These are phyloP conservation scores for Eucalyptus victrix DNA, from an alignment of 345 rosid species.

Conservation along the genomic window DNA sequence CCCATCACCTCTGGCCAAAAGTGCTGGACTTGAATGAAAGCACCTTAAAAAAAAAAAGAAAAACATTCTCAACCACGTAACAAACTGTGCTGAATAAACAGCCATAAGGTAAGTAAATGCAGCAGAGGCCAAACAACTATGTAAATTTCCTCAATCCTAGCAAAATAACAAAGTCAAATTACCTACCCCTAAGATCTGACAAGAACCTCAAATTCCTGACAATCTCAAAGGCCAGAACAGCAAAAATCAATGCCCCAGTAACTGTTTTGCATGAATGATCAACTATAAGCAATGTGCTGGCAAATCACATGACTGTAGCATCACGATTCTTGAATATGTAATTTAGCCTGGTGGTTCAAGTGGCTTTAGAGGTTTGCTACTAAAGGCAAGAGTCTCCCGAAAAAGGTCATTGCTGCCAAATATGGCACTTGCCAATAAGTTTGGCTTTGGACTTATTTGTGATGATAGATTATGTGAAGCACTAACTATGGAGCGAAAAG, in stretches of 20 bases:
- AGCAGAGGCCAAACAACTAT: not conserved
- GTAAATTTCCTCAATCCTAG: not conserved
- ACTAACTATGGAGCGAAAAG: not conserved
- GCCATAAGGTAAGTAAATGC: not conserved
- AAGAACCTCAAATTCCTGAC: not conserved
- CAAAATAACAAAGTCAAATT: not conserved
- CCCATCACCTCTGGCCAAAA: constrained; percentile 33
- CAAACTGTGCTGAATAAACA: not conserved
- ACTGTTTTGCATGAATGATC: not conserved
- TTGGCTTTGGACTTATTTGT: not conserved
- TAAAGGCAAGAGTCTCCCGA: not conserved
- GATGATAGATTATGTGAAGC: not conserved
- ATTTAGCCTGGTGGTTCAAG: no score
- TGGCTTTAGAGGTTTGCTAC: no score
- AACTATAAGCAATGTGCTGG: not conserved
- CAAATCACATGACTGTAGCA: not conserved
- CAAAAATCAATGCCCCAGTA: not conserved
- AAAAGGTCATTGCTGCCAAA: not conserved
- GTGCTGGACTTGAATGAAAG: constrained; percentile 47
- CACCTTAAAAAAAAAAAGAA: constrained; percentile 18
- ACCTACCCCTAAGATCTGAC: not conserved
- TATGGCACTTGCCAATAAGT: not conserved
- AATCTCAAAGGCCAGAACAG: not conserved
- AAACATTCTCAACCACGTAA: not conserved
- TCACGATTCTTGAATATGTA: no score